These are phyloP conservation scores for Polygonum aviculare DNA, from an alignment of 148 eudicot genomes.

Conservation along the genomic window DNA sequence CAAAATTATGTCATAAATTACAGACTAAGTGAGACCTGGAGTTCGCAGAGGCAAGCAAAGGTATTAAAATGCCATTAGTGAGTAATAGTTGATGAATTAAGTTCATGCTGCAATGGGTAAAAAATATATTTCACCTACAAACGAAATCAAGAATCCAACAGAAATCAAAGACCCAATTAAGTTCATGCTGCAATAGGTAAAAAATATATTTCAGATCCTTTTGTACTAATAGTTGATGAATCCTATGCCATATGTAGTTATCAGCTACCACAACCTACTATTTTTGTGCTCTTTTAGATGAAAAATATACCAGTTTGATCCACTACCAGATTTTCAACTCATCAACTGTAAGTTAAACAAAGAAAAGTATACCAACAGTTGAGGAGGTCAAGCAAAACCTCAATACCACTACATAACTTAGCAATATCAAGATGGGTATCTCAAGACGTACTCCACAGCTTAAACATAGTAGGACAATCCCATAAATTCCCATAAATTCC, in stretches of 20 bases:
- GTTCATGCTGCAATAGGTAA: not conserved
- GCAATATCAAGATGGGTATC: not conserved
- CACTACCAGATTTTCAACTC: not conserved
- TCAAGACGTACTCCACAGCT: not conserved
- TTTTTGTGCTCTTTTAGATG: not conserved
- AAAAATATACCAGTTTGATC: not conserved
- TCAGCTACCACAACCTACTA: not conserved
- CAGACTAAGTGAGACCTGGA: slow-evolving; percentile 3
- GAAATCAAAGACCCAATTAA: not conserved
- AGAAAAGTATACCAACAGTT: not conserved
- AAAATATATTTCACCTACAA: no score
- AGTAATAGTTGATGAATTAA: no score
- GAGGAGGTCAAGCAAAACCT: not conserved
- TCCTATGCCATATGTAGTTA: not conserved
- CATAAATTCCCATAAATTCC: not conserved
- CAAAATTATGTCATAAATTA: not conserved
- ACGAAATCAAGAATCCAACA: not conserved
- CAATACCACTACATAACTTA: not conserved
- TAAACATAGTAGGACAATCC: not conserved
- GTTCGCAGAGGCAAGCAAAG: no score
- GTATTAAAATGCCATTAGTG: no score
- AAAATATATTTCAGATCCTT: not conserved
- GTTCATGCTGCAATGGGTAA: no score
- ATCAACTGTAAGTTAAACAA: not conserved
- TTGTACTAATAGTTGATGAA: not conserved